Percentiles rank a stretch among this genome's conserved stretches.
These are phyloP conservation scores for Hysterium pulicare DNA, from an alignment of 2,329 filamentous ascomycete genomes.

Conservation along the genomic window DNA sequence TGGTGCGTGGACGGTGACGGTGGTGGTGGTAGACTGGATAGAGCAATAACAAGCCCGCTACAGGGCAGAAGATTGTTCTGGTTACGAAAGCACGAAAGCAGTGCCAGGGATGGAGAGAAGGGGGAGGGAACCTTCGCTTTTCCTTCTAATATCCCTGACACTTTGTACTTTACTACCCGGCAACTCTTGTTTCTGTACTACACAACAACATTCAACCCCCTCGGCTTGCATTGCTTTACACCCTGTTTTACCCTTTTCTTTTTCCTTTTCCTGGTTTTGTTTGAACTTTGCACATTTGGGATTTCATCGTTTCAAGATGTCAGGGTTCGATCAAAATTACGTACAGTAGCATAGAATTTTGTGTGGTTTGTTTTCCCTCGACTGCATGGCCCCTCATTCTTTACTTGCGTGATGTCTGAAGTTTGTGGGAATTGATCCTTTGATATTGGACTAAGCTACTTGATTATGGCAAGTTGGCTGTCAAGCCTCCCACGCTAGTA, in stretches of 20 bases:
- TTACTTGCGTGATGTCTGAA: too few species aligned
- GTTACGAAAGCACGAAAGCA: slow-evolving; percentile 40
- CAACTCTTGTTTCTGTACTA: slow-evolving; percentile 37
- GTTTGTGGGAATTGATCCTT: too few species aligned
- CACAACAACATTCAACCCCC: slow-evolving; percentile 24
- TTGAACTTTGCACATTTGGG: slow-evolving; percentile 31
- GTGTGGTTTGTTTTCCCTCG: too few species aligned
- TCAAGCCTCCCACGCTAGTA: too few species aligned
- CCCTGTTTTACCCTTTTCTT: slow-evolving; percentile 32
- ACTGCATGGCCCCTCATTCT: too few species aligned
- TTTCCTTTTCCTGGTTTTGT: slow-evolving; percentile 30
- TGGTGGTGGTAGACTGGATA: slow-evolving; percentile 31
- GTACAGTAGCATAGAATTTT: too few species aligned
- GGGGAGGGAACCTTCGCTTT: slow-evolving; percentile 6
- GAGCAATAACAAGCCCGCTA: slow-evolving; percentile 34
- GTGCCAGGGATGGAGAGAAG: slow-evolving; percentile 21
- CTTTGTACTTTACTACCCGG: slow-evolving; percentile 43
- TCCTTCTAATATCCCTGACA: slow-evolving; percentile 18
- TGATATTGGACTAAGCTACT: too few species aligned
- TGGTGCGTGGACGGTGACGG: slow-evolving; percentile 23
- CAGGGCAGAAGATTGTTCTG: slow-evolving; percentile 42
- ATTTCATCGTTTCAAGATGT: too few species aligned
- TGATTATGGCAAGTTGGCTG: too few species aligned
- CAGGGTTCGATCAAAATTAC: too few species aligned
- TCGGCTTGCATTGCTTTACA: slow-evolving; percentile 37